Evolutionary conservation across 768 basidiomycete species (phyloP).

Genomic region (Lactarius indigo): DNA sequence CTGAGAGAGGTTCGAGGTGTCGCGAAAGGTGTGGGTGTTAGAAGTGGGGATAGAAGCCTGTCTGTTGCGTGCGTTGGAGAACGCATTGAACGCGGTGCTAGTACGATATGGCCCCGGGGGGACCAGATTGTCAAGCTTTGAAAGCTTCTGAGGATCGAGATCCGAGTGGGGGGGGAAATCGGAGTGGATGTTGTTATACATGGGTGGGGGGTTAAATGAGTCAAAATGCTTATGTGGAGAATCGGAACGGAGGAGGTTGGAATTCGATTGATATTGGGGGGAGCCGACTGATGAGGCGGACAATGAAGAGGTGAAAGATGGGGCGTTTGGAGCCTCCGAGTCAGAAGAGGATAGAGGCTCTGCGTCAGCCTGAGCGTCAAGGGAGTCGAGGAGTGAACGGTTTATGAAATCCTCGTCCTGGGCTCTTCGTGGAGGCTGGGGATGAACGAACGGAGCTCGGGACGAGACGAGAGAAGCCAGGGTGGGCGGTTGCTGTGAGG

Average conservation of each 20-base stretch:
- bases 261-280: conserved; percentile 50
- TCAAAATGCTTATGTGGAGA: conserved; percentile 47
- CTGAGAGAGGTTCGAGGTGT: conserved; percentile 27
- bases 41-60: conserved; percentile 21
- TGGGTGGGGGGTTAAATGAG: conserved; percentile 34
- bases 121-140: conserved; percentile 24
- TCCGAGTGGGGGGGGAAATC: conserved; percentile 19
- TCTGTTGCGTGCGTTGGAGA: conserved; percentile 24
- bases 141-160: conserved; percentile 23
- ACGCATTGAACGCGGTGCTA: conserved; percentile 26
- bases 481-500: conserved; percentile 30
- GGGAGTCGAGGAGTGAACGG: conserved; percentile 75
- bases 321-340: conserved; percentile 42
- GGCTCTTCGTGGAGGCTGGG: conserved; percentile 28
- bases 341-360: conserved; percentile 59
- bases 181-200: conserved; percentile 30
- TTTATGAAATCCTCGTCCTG: conserved; percentile 82
- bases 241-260: conserved; percentile 51
- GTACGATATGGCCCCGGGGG: conserved; percentile 27
- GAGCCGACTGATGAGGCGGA: conserved; percentile 48
- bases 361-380: conserved; percentile 81
- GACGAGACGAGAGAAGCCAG: conserved; percentile 36
- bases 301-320: conserved; percentile 45
- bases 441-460: conserved; percentile 32
- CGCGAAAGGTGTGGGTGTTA: conserved; percentile 25